Conservation (phyloP, 2,329 filamentous ascomycete genomes). For the Calcarisporium arbuscula region DNA sequence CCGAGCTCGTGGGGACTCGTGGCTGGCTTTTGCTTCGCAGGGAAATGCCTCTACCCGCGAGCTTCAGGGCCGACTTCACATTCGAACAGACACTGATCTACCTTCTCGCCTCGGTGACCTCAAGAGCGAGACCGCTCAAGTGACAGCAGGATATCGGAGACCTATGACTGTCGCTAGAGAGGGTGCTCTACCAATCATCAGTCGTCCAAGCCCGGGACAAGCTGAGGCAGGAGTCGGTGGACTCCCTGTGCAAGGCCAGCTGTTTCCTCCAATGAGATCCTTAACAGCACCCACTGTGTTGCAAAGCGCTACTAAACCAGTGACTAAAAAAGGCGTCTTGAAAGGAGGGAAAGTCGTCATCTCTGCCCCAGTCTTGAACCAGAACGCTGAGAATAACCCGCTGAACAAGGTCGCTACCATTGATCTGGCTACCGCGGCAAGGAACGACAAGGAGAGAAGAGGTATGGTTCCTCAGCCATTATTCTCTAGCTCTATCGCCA, state of each 20-base stretch:
- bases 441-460: constrained; percentile 38
- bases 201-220: constrained; percentile 29
- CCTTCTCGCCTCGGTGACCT: too few relatives aligned
- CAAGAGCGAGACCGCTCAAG: too few relatives aligned
- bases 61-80: too few relatives aligned
- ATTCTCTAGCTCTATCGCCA: constrained; percentile 25
- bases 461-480: constrained; percentile 22
- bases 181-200: constrained; percentile 30
- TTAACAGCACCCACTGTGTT: constrained; percentile 15
- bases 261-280: constrained; percentile 35
- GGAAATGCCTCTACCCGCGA: too few relatives aligned
- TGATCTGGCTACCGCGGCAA: constrained; percentile 42
- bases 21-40: too few relatives aligned
- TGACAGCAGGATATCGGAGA: too few relatives aligned
- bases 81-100: too few relatives aligned
- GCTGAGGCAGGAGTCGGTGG: constrained; percentile 29
- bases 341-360: constrained; percentile 38
- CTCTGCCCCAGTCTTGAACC: constrained; percentile 40
- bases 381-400: constrained; percentile 29
- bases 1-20: too few relatives aligned
- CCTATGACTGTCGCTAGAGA: too few relatives aligned
- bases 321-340: constrained; percentile 11
- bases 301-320: constrained; percentile 4
- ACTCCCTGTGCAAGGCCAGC: constrained; percentile 30
- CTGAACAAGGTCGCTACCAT: constrained; percentile 41